These are phyloP conservation scores for Centella asiatica DNA, from an alignment of 129 eudicot species.

Conservation along the genomic window DNA sequence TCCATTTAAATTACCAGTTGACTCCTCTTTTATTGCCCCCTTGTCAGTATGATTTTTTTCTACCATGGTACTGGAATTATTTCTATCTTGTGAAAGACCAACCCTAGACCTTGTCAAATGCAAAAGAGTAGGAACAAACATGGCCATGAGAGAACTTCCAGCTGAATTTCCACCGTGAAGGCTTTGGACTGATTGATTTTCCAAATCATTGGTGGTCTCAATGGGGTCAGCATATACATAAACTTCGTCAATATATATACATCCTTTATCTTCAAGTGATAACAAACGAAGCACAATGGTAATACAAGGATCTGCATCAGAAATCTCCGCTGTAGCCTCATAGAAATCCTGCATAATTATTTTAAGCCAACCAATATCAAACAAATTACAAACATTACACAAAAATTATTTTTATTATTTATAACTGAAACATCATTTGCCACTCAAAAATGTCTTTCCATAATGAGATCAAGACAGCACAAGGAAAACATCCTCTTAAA, in stretches of 20 bases:
- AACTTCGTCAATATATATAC: conserved; percentile 59
- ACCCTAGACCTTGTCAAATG: conserved; percentile 56
- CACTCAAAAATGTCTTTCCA: not conserved
- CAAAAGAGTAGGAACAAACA: conserved; percentile 84
- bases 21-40: conserved; percentile 10
- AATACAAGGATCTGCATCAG: conserved; percentile 66
- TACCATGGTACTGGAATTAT: conserved; percentile 23
- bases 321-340: conserved; percentile 95
- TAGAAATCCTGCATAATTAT: conserved; percentile 48
- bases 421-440: too few relatives aligned
- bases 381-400: not conserved
- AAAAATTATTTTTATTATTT: not conserved
- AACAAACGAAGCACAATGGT: conserved; percentile 67
- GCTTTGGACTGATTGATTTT: conserved; percentile 15
- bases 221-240: conserved; percentile 67
- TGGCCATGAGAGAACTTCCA: conserved; percentile 62
- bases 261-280: conserved; percentile 60
- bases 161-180: conserved; percentile 25
- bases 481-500: not conserved
- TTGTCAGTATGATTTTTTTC: conserved; percentile 18
- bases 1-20: conserved; percentile 15
- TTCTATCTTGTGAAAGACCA: conserved; percentile 26
- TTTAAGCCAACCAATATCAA: not conserved
- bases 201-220: conserved; percentile 32
- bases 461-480: not conserved